Percentiles rank a stretch among this genome's conserved stretches.
Conservation (phyloP, 2,329 filamentous ascomycete genomes). For the Calycina herbarum region DNA sequence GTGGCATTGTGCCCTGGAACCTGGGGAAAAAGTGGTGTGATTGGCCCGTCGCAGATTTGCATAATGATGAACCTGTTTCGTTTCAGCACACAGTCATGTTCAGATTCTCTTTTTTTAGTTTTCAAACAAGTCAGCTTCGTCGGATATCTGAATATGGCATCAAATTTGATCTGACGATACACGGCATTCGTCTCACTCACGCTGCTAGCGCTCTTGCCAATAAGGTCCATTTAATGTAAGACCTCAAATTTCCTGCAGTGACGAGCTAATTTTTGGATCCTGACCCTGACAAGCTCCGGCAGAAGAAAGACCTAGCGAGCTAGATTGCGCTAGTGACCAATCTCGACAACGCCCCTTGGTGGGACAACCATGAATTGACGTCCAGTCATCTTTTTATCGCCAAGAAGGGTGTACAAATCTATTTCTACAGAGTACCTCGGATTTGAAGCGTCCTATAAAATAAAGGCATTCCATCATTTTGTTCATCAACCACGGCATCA, state of each 20-base stretch:
- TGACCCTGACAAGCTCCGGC: conserved; percentile 26
- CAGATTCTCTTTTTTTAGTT: not conserved
- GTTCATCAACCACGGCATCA: too few species aligned
- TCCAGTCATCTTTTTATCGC: conserved; percentile 12
- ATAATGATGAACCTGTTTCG: conserved; percentile 2
- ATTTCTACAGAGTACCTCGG: not conserved
- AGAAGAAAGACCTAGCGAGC: conserved; percentile 10
- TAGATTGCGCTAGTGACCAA: conserved; percentile 5
- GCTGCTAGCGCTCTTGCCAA: not conserved
- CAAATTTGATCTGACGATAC: not conserved
- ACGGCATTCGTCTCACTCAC: too few species aligned
- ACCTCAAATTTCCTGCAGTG: conserved; percentile 24
- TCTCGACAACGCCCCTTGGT: not conserved
- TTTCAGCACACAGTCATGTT: not conserved
- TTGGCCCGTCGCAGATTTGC: not conserved
- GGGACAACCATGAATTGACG: conserved; percentile 27
- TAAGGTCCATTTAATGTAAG: conserved; percentile 16
- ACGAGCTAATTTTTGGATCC: conserved; percentile 9
- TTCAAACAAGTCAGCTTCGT: not conserved
- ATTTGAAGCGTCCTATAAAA: not conserved
- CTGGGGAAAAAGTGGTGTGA: not conserved
- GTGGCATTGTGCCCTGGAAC: not conserved
- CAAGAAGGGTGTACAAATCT: not conserved
- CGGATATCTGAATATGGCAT: not conserved
- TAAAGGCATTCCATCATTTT: too few species aligned